phyloP scores from a whole-genome alignment of 148 eudicot species.

The Diospyros kaki region DNA sequence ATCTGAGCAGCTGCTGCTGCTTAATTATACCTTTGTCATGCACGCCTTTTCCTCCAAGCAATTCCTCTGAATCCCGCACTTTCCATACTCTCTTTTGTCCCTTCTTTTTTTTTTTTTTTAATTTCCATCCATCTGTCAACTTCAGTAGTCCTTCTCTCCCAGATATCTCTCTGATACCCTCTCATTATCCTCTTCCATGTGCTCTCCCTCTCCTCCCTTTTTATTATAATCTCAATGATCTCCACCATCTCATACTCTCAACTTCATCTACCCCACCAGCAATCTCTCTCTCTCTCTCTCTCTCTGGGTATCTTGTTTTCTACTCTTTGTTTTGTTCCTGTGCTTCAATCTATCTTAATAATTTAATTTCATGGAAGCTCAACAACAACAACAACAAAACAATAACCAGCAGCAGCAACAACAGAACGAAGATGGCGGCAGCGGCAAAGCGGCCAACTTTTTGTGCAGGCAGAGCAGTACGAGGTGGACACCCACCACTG shows the following conservation, averaged over 20 bases:
- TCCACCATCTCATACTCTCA: neutral
- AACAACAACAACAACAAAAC: conserved; percentile 29
- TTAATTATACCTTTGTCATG: conserved; percentile 23
- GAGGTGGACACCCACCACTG: conserved; percentile 91
- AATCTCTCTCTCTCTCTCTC: conserved; percentile 11
- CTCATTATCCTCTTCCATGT: conserved; percentile 17
- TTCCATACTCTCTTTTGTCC: conserved; percentile 86
- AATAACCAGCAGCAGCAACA: conserved; percentile 16
- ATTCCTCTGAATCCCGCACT: conserved; percentile 34
- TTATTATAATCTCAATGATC: conserved; percentile 15
- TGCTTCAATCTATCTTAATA: neutral
- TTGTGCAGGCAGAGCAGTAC: conserved; percentile 44
- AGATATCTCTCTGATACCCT: conserved; percentile 62
- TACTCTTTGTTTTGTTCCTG: conserved; percentile 12
- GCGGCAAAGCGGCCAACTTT: conserved; percentile 54
- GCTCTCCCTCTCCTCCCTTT: conserved; percentile 13
- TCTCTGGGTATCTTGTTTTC: neutral
- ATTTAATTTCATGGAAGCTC: too few relatives aligned
- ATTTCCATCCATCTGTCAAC: conserved; percentile 48
- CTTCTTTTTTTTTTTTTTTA: conserved; percentile 50
- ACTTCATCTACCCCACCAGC: neutral
- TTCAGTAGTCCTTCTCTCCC: conserved; percentile 84
- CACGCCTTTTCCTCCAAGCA: conserved; percentile 74
- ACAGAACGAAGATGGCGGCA: conserved; percentile 10
- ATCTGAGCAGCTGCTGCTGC: neutral